Percentiles rank a stretch among this genome's conserved stretches.
These are phyloP conservation scores for Otatea glauca DNA, from an alignment of 176 grass and related monocot species.

Conservation along the genomic window DNA sequence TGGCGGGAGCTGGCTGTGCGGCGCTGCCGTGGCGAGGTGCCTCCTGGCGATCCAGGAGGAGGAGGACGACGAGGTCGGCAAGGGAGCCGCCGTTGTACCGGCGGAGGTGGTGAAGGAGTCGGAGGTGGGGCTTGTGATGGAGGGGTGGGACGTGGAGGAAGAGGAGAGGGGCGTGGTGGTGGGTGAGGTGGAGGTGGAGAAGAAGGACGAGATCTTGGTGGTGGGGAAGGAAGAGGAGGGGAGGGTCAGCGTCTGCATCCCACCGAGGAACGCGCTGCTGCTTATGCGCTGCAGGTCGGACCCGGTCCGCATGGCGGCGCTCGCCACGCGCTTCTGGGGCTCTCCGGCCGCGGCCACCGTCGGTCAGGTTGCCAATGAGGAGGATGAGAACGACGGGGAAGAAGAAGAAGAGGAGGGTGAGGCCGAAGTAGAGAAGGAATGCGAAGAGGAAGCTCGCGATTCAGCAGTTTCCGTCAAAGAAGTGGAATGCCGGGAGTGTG, in stretches of 20 bases:
- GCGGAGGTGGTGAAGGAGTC: conserved; percentile 53
- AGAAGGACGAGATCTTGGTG: conserved; percentile 79
- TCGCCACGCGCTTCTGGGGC: conserved; percentile 75
- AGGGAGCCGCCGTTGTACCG: conserved; percentile 49
- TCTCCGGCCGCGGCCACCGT: conserved; percentile 64
- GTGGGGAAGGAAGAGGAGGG: conserved; percentile 72
- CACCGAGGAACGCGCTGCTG: conserved; percentile 85
- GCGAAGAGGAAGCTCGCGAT: conserved; percentile 34
- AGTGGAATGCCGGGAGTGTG: conserved; percentile 8
- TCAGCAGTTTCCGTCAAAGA: conserved; percentile 35
- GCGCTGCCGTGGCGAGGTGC: conserved; percentile 78
- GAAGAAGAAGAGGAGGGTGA: conserved; percentile 23
- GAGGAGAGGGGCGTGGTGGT: conserved; percentile 55
- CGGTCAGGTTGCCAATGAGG: conserved; percentile 49
- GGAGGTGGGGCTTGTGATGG: conserved; percentile 55
- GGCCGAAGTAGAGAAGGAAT: conserved; percentile 11
- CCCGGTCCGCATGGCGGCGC: conserved; percentile 85
- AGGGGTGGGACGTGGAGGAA: conserved; percentile 61
- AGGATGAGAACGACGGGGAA: background rate
- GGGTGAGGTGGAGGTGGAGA: conserved; percentile 63
- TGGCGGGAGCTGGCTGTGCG: conserved; percentile 59
- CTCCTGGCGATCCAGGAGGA: conserved; percentile 64
- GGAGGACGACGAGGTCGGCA: conserved; percentile 40
- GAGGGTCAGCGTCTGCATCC: conserved; percentile 87
- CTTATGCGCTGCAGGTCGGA: conserved; percentile 96